Conservation (phyloP, 805 yeast genomes). For the Yamadazyma endophytica region DNA sequence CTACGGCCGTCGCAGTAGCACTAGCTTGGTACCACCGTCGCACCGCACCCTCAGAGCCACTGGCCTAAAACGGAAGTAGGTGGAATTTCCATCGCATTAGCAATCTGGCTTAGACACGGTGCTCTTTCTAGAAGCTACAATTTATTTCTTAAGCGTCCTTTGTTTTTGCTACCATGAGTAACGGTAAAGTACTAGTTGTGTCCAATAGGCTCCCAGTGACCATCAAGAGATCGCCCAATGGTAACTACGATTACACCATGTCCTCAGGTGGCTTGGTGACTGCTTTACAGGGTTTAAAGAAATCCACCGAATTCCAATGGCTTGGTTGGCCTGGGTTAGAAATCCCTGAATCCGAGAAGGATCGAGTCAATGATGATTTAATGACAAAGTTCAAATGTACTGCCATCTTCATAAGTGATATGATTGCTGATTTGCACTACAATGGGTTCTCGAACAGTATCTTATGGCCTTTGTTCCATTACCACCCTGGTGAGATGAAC, state of each 20-base stretch:
- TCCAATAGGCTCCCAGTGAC: conserved; percentile 96
- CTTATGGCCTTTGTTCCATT: conserved; percentile 96
- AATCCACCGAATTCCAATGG: conserved; percentile 86
- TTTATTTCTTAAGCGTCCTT: too few relatives aligned
- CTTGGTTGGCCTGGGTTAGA: conserved; percentile 95
- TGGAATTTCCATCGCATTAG: too few relatives aligned
- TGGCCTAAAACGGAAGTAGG: too few relatives aligned
- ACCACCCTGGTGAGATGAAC: conserved; percentile 98
- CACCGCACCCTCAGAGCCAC: too few relatives aligned
- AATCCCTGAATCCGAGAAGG: conserved; percentile 72
- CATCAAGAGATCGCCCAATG: conserved; percentile 57
- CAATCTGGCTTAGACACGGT: too few relatives aligned
- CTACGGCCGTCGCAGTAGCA: too few relatives aligned
- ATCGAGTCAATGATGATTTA: conserved; percentile 63
- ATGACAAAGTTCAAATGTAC: conserved; percentile 78
- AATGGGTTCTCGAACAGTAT: conserved; percentile 95
- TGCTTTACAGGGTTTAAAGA: conserved; percentile 87
- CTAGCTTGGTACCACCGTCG: too few relatives aligned
- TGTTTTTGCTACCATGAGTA: conserved; percentile 9
- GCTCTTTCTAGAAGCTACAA: too few relatives aligned
- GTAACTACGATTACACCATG: conserved; percentile 79
- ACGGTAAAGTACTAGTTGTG: conserved; percentile 83
- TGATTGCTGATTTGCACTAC: conserved; percentile 91
- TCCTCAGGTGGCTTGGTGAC: conserved; percentile 97
- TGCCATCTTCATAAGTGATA: conserved; percentile 85